Percentiles rank a stretch among this genome's conserved stretches.
phyloP scores from a whole-genome alignment of 2,329 filamentous ascomycete species.

The Fusarium napiforme region DNA sequence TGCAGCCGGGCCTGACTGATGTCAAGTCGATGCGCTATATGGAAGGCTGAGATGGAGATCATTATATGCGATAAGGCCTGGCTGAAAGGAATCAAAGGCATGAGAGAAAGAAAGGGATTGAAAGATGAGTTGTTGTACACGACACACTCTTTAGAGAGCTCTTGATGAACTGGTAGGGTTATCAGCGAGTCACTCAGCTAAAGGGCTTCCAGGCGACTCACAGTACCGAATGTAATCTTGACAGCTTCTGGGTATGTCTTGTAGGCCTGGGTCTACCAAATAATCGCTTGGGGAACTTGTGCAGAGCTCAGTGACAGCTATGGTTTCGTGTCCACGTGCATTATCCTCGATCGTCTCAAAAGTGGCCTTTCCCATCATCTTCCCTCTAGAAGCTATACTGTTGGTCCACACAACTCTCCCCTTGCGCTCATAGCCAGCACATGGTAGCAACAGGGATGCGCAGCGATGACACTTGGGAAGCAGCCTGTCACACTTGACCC shows the following conservation, averaged over 20 bases:
- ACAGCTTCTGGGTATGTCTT: neutral
- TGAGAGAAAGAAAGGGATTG: neutral
- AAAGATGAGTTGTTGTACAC: neutral
- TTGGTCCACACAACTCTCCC: too few species aligned
- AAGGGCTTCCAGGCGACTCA: neutral
- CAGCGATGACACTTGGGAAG: too few species aligned
- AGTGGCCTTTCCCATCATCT: accelerated
- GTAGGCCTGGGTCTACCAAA: neutral
- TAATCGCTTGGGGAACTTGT: too few species aligned
- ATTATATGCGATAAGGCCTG: neutral
- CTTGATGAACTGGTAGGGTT: neutral
- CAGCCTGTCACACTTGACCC: too few species aligned
- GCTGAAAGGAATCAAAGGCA: neutral
- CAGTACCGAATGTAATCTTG: neutral
- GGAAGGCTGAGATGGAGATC: neutral
- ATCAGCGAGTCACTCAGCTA: too few species aligned
- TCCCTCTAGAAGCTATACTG: neutral
- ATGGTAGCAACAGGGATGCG: too few species aligned
- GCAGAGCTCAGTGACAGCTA: neutral
- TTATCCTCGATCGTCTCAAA: accelerated
- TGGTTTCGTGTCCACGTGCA: accelerated
- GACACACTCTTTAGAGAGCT: neutral
- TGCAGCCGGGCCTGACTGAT: neutral
- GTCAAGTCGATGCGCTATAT: accelerated
- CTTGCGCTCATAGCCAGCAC: too few species aligned